Evolutionary conservation across 331 rosid species (phyloP), one percentile per base, ranked within the genome.

Genomic region (Rosa hybrid): DNA sequence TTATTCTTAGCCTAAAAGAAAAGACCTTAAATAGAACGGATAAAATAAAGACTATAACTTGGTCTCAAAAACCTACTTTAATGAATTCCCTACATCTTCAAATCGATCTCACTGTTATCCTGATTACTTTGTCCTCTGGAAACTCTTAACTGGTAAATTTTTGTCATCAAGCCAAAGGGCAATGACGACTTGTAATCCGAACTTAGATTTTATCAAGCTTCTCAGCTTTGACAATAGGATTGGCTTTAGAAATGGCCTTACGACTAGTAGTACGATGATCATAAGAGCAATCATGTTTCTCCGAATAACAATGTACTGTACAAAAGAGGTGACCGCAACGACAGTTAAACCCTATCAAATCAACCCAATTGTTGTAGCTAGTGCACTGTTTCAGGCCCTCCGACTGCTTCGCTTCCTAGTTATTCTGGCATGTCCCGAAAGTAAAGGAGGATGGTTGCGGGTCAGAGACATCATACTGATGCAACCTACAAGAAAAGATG

Each of bases 301-400:
- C 97, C 7, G 96, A 92, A 83, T 90, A 94, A 77, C 93, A 96
- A 87, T 94, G 97, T 48, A 87, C 86, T n/a, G 90, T 82, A 70
- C 98, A 94, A 83, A 84, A 92, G 27, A 90, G 88, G 76, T 84
- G 80, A 72, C 96, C 98, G 14, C 97, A 94, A 34, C 97, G 89
- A 81, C 98, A 94, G 68, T 82, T 92, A 82, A 92, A 94, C 74
- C 98, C 96, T 17, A 94, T 92, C 79, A 94, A 82, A 74, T 94
- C 97, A 78, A 94, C 93, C 82, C 93, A 84, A 91, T 92, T 90
- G 71, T 94, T 92, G 86, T 96, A 94, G 85, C 84, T 84, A 79
- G n/a, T 87, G 89, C 97, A 94, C 54, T 97, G 90, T 74, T 90
- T 94, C 16, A 88, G 93, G 41, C 98, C 94, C 69, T 87, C 94